These are phyloP conservation scores for Xylaria polymorpha DNA, from an alignment of 2,329 filamentous ascomycete genomes.

Conservation along the genomic window DNA sequence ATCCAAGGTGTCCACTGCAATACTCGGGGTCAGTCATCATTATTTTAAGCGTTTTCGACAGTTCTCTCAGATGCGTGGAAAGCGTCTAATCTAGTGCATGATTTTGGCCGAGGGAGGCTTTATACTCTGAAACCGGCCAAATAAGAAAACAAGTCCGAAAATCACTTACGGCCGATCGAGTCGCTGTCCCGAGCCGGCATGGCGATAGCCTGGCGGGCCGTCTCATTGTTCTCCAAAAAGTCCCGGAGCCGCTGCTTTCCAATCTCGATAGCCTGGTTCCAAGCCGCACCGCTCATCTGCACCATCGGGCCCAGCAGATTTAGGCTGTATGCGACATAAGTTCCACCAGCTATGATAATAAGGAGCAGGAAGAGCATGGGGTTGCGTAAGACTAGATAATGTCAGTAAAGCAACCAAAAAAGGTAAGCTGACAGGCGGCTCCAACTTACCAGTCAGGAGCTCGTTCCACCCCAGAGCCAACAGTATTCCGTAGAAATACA, in stretches of 20 bases:
- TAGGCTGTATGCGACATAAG: constrained; percentile 91
- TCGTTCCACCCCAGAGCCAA: constrained; percentile 98
- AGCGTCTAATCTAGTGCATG: too few species aligned
- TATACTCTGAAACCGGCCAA: not conserved
- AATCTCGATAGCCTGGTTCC: constrained; percentile 86
- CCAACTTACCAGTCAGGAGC: constrained; percentile 83
- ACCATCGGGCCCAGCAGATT: constrained; percentile 97
- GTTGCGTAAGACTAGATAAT: constrained; percentile 82
- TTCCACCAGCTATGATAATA: constrained; percentile 77
- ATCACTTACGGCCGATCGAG: constrained; percentile 56
- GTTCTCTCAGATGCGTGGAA: not conserved
- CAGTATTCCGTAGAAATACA: constrained; percentile 93
- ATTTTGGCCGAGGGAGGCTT: too few species aligned
- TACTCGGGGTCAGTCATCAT: not conserved
- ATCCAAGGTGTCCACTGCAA: constrained; percentile 67
- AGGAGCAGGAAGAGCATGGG: constrained; percentile 92
- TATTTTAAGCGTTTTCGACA: not conserved
- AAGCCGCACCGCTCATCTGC: constrained; percentile 92
- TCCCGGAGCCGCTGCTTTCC: constrained; percentile 91
- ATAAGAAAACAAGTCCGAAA: not conserved
- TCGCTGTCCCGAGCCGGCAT: constrained; percentile 69
- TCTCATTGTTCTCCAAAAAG: constrained; percentile 88
- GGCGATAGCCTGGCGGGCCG: constrained; percentile 82
- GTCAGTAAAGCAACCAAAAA: constrained; percentile 38
- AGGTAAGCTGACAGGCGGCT: not conserved